phyloP scores from a whole-genome alignment of 345 rosid genomes.

The Lepidium sativum region DNA sequence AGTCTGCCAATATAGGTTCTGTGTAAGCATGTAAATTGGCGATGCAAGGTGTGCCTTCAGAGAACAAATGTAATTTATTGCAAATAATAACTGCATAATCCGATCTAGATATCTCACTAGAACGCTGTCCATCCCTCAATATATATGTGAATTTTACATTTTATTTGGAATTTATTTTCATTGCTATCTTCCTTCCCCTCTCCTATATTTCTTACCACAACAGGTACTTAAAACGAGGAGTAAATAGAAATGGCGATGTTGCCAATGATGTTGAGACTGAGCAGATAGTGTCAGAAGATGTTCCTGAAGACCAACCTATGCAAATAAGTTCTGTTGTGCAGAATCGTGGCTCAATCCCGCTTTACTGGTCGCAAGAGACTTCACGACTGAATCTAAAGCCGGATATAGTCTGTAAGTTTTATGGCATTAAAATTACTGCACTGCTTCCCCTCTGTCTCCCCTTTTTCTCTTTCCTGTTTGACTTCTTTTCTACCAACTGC shows the following conservation, averaged over 20 bases:
- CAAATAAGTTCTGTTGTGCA: constrained; percentile 82
- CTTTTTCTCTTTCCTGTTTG: background rate
- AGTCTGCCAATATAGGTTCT: background rate
- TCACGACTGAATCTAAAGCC: constrained; percentile 88
- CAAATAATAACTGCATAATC: background rate
- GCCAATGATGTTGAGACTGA: constrained; percentile 98
- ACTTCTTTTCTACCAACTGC: constrained; percentile 16
- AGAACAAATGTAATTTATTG: background rate
- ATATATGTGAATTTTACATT: background rate
- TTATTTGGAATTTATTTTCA: background rate
- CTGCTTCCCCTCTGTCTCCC: background rate
- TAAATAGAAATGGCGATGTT: constrained; percentile 75
- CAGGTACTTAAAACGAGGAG: constrained; percentile 93
- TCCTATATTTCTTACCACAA: background rate
- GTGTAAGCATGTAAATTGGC: background rate
- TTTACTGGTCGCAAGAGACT: constrained; percentile 97
- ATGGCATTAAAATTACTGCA: constrained; percentile 10
- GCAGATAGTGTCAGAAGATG: constrained; percentile 78
- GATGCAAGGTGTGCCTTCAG: background rate
- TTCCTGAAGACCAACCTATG: constrained; percentile 52
- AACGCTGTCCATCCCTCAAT: background rate
- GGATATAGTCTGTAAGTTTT: constrained; percentile 70
- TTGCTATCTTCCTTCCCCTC: background rate
- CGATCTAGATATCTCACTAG: background rate
- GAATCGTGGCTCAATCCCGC: constrained; percentile 94